These are phyloP conservation scores for Cercospora beticola DNA, from an alignment of 2,329 filamentous ascomycete species.

Conservation along the genomic window DNA sequence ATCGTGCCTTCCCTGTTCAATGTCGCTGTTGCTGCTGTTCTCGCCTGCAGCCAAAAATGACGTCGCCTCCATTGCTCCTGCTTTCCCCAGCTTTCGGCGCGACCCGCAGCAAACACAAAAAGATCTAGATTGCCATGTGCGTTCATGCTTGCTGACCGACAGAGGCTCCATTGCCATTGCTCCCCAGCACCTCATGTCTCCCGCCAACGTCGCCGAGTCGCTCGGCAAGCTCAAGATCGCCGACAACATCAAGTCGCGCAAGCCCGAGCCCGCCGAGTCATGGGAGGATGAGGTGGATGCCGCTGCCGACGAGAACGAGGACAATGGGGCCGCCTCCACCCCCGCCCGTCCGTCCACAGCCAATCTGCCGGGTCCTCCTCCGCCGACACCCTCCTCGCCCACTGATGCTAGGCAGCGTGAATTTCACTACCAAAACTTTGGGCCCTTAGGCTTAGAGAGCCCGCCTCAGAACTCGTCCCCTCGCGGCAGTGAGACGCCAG, in stretches of 20 bases:
- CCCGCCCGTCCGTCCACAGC: constrained; percentile 27
- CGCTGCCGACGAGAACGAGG: constrained; percentile 35
- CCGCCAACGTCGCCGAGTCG: constrained; percentile 27
- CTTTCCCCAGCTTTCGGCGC: constrained; percentile 1
- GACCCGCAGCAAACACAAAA: neutral
- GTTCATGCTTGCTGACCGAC: neutral
- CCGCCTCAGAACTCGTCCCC: neutral
- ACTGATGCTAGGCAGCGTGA: constrained; percentile 29
- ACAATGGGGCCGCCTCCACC: constrained; percentile 33
- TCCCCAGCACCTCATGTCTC: constrained; percentile 16
- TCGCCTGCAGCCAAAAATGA: neutral
- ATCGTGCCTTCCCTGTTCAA: neutral
- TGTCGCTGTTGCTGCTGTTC: neutral
- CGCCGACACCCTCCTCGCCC: constrained; percentile 66
- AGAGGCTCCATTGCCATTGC: neutral
- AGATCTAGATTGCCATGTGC: neutral
- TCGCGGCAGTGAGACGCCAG: constrained; percentile 14
- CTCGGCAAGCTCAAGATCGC: constrained; percentile 38
- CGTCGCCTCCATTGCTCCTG: neutral
- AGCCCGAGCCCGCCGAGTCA: constrained; percentile 56
- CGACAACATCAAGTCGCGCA: constrained; percentile 32
- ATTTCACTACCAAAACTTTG: constrained; percentile 28
- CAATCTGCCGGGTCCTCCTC: constrained; percentile 55
- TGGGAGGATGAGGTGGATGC: constrained; percentile 72
- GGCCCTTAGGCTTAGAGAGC: constrained; percentile 15